Evolutionary conservation across 176 grass and related monocot species (phyloP), one percentile per base, ranked within the genome.

Genomic region (Carex pumila): DNA sequence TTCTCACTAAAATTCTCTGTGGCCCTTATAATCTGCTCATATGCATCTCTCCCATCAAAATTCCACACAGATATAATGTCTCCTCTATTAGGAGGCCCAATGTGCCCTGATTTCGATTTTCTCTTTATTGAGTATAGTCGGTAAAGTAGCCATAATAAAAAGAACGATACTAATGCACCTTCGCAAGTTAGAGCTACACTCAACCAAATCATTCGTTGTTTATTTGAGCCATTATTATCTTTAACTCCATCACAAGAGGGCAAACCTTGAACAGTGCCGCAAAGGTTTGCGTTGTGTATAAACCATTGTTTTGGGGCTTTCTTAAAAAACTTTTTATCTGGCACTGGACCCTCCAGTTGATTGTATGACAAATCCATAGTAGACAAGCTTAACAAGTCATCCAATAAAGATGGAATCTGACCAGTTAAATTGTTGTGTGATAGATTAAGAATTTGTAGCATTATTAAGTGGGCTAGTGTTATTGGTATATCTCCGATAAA

Each of bases 341-440:
- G 89, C 25, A 88, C 0, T 4, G 71, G 53, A n/a, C 89, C 89
- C 41, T 88, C 36, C 0, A 91, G 50, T 41, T 85, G 53, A 31
- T 91, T 91, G 82, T 78, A 90, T 19, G 86, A 85, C 32, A 90
- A 12, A 61, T 90, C 86, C 1, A 90, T 61, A 22, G 32, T 43
- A 13, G 17, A 57, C 15, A 88, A 71, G 45, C 90, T 91, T 4
- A 60, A 0, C 84, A 91, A 84, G 12, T 58, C 37, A 31, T 8
- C 10, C 0, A 88, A 82, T 30, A 37, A 85, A 7, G 66, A 39
- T 7, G 89, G 86, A 47, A 86, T 75, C 19, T 58, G 39, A 39
- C 86, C 89, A 0, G 66, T 81, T 65, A 65, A 25, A 65, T 65
- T 65, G 3, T 65, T 65, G 10, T 13, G 62, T 13, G 62, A 65